phyloP scores from a whole-genome alignment of 2,329 filamentous ascomycete species.

The Paraphaeosphaeria minitans region DNA sequence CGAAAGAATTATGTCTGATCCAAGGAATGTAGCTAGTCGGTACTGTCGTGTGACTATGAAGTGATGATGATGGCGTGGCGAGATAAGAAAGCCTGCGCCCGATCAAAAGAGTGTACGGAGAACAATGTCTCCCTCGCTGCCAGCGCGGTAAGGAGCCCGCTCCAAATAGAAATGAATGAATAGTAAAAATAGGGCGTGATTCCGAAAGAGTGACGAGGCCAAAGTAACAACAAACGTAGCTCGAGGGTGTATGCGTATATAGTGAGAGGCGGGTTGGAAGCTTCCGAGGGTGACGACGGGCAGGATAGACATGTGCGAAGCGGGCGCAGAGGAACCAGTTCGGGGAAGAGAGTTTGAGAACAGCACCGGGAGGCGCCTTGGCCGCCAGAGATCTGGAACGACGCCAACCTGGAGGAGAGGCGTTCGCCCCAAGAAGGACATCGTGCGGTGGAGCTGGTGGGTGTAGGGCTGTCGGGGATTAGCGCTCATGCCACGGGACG shows the following conservation, averaged over 20 bases:
- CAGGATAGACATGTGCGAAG: conserved; percentile 38
- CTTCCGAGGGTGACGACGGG: conserved; percentile 38
- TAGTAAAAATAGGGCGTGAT: conserved; percentile 30
- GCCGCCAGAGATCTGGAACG: conserved; percentile 50
- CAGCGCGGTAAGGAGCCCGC: conserved; percentile 49
- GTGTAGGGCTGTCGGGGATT: conserved; percentile 40
- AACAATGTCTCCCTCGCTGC: conserved; percentile 44
- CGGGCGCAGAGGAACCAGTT: conserved; percentile 46
- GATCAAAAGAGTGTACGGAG: conserved; percentile 47
- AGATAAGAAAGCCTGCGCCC: conserved; percentile 27
- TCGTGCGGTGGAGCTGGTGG: conserved; percentile 35
- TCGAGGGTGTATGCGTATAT: conserved; percentile 43
- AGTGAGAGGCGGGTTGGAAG: conserved; percentile 39
- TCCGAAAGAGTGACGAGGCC: conserved; percentile 48
- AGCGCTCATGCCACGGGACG: conserved; percentile 20
- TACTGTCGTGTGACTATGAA: conserved; percentile 41
- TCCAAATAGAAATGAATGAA: conserved; percentile 42
- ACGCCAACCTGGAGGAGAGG: conserved; percentile 42
- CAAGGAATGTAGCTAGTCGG: conserved; percentile 45
- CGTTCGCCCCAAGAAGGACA: conserved; percentile 47
- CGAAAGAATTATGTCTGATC: conserved; percentile 31
- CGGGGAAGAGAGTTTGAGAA: conserved; percentile 44
- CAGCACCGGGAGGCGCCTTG: conserved; percentile 48
- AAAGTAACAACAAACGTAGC: conserved; percentile 41
- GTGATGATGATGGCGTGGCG: conserved; percentile 24